Conservation (phyloP, 257 asterid species). For the Forsythia suspensa region DNA sequence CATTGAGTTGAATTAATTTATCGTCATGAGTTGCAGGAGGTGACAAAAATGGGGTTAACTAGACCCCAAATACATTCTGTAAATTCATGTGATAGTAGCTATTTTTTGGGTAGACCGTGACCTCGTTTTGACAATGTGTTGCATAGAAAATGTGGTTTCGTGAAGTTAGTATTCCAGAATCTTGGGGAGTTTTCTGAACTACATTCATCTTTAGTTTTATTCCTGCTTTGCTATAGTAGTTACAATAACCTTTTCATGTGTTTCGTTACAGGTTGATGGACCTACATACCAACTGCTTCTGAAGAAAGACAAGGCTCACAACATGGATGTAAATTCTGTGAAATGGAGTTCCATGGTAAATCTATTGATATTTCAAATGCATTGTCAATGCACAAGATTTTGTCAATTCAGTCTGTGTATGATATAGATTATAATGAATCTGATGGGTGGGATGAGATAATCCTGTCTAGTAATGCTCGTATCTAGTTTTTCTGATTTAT, state of each 20-base stretch:
- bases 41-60: neutral
- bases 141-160: neutral
- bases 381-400: neutral
- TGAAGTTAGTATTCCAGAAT: neutral
- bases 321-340: slow-evolving; percentile 83
- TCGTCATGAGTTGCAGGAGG: too few species aligned
- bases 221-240: neutral
- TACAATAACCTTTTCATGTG: neutral
- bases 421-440: neutral
- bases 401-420: neutral
- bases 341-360: slow-evolving; percentile 79
- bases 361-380: slow-evolving; percentile 7
- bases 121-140: neutral
- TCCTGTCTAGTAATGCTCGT: neutral
- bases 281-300: slow-evolving; percentile 64
- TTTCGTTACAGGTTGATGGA: slow-evolving; percentile 53
- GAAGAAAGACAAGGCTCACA: slow-evolving; percentile 87
- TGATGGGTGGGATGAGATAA: neutral
- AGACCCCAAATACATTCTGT: too few species aligned
- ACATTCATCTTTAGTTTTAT: neutral
- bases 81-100: too few species aligned
- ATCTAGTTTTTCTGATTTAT: too few species aligned
- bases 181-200: neutral
- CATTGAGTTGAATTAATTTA: too few species aligned
- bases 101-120: too few species aligned